Percentiles rank a stretch among this genome's conserved stretches.
Evolutionary conservation across 2,329 filamentous ascomycete genomes (phyloP).

Genomic region (Apiospora pterosperma): DNA sequence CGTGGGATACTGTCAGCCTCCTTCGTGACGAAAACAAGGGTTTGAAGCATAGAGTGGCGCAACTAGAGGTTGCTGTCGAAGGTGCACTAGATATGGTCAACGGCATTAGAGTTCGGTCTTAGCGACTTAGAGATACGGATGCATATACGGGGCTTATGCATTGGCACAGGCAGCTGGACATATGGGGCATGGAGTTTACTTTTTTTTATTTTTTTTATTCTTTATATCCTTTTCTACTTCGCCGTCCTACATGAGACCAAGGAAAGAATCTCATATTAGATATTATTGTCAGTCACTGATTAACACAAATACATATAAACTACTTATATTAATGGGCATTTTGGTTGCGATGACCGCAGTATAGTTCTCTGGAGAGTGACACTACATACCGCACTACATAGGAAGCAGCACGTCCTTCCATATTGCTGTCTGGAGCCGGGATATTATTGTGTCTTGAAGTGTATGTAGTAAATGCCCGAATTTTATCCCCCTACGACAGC

Average conservation of each 20-base stretch:
- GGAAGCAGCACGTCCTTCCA: too few species aligned
- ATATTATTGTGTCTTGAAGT: too few species aligned
- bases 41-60: constrained; percentile 55
- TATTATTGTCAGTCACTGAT: background rate
- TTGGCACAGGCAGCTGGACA: background rate
- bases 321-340: background rate
- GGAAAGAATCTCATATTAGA: background rate
- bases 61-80: constrained; percentile 59
- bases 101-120: constrained; percentile 47
- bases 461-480: too few species aligned
- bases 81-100: constrained; percentile 58
- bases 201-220: background rate
- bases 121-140: background rate
- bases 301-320: background rate
- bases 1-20: constrained; percentile 63
- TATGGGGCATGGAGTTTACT: background rate
- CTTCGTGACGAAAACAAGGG: constrained; percentile 60
- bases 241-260: background rate
- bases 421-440: too few species aligned
- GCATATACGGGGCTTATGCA: background rate
- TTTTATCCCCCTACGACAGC: too few species aligned
- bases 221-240: background rate
- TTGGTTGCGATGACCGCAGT: background rate
- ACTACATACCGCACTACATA: too few species aligned
- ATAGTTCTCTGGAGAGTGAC: too few species aligned